Conservation (phyloP, 2,329 filamentous ascomycete species). For the Xylariales sp. region DNA sequence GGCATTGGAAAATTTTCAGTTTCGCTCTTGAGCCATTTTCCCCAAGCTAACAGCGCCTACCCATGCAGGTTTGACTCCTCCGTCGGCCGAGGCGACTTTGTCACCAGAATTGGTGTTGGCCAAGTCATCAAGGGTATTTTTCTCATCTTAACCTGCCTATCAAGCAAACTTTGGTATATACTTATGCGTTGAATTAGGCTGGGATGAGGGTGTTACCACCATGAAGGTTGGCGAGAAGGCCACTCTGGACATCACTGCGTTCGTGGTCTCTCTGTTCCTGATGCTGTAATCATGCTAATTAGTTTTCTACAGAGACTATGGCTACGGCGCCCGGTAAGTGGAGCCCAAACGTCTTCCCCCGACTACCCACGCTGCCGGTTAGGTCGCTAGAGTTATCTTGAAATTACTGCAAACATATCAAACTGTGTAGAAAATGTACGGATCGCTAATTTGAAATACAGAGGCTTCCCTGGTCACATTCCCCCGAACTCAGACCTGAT, state of each 20-base stretch:
- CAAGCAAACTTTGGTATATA: too few relatives aligned
- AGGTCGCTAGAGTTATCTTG: too few relatives aligned
- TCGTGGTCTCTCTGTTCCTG: slow-evolving; percentile 3
- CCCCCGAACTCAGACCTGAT: slow-evolving; percentile 26
- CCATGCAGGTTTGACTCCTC: slow-evolving; percentile 81
- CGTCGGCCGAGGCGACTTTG: slow-evolving; percentile 70
- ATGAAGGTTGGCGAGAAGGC: slow-evolving; percentile 94
- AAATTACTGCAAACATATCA: too few relatives aligned
- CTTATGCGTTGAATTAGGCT: slow-evolving; percentile 54
- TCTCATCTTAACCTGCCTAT: too few relatives aligned
- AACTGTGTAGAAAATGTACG: too few relatives aligned
- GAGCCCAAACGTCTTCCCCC: slow-evolving; percentile 7
- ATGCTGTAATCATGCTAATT: slow-evolving; percentile 11
- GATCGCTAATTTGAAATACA: slow-evolving; percentile 6
- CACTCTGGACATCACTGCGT: slow-evolving; percentile 76
- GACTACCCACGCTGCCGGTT: too few relatives aligned
- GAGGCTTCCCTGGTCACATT: slow-evolving; percentile 22
- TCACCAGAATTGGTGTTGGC: slow-evolving; percentile 74
- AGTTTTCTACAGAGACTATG: slow-evolving; percentile 21
- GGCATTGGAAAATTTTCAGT: too few relatives aligned
- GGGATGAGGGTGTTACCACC: slow-evolving; percentile 77
- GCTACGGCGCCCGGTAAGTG: slow-evolving; percentile 27
- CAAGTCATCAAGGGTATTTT: slow-evolving; percentile 77
- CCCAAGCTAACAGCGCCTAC: slow-evolving; percentile 12
- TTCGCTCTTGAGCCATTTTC: background rate